Base-by-base conservation (phyloP, 1,284 basidiomycete genomes). In the Irpex sp. region DNA sequence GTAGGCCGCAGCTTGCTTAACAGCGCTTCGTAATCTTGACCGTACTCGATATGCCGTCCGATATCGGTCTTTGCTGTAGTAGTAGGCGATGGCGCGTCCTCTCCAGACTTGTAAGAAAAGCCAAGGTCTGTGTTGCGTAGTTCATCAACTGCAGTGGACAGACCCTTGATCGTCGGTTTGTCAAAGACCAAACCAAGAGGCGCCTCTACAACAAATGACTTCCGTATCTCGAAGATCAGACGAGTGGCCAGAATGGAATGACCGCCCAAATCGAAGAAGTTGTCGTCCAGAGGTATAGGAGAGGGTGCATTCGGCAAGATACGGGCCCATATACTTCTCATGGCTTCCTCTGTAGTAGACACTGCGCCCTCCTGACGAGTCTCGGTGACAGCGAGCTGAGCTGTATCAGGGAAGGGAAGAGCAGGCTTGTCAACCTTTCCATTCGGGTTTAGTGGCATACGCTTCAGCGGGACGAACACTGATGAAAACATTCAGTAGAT, bases 381-480 rank as follows among this genome's bases (percentile, higher is more conserved):
- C 12, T 78, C 71, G 10, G 68, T 67, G 23, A 78, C 69, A 19
- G 81, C 80, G 3, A 84, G 84, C 61, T 94, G 87, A 2, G 90
- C 93, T 1, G 97, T 99, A 75, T 99, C 97, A 1, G 97, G 97
- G 90, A 99, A 99, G 14, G 97, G 97, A 57, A 99, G 84, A 0
- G 94, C 93, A 0, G 97, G 96, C 75, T 99, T 99, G 81, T 99
- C 97, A 72, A 99, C 91, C 78, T 99, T 99, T 65, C 97, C 97
- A 73, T 99, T 99, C 4, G 97, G 97, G 73, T 98, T 99, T 58
- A 99, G 84, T 12, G 97, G 97, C 91, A 99, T 97, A 65, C 94
- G 91, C 63, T 84, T 85, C 47, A 99, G 82, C 0, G 97, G 97
- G 51, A 99, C 95, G 69, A 98, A 95, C 51, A 98, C 95, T 94